Conservation (phyloP, 2,329 filamentous ascomycete species). For the Davidsoniella neocaledoniae region DNA sequence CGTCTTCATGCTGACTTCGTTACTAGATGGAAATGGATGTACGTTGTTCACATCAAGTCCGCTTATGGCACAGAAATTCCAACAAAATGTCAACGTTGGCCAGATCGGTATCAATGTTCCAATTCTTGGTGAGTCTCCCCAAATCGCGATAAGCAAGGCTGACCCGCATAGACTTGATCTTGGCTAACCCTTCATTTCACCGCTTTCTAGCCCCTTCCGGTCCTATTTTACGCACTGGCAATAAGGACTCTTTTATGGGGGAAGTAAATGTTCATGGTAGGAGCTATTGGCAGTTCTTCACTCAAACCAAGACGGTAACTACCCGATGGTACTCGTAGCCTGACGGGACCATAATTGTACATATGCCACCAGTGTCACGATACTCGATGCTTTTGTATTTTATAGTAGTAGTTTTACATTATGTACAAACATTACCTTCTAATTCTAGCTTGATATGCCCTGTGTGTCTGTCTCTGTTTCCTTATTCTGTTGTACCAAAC, state of each 20-base stretch:
- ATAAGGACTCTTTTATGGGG: slow-evolving; percentile 17
- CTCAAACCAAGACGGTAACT: slow-evolving; percentile 16
- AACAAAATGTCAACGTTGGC: slow-evolving; percentile 15
- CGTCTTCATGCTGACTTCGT: not conserved
- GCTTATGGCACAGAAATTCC: slow-evolving; percentile 13
- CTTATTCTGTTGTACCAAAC: slow-evolving; percentile 29
- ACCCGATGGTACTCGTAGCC: slow-evolving; percentile 19
- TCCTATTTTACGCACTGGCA: slow-evolving; percentile 14
- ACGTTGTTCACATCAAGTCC: slow-evolving; percentile 15
- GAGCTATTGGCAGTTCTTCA: slow-evolving; percentile 16
- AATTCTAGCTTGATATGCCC: not conserved
- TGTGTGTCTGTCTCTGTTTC: not conserved
- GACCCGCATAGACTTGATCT: not conserved
- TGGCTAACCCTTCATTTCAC: not conserved
- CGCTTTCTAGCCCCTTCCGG: slow-evolving; percentile 13
- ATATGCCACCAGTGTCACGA: not conserved
- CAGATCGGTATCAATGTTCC: slow-evolving; percentile 18
- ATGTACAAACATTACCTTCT: slow-evolving; percentile 9
- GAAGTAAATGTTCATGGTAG: slow-evolving; percentile 13
- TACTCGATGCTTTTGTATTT: not conserved
- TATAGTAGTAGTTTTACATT: not conserved
- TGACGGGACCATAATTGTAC: not conserved
- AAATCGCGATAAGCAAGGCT: not conserved
- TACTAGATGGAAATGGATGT: slow-evolving; percentile 16
- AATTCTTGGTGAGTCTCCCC: slow-evolving; percentile 12